A percentile compares a stretch with the other conserved stretches of the same genome.
phyloP scores from a whole-genome alignment of 192 early-diverging fungal genomes.

The Rhizophlyctis rosea region DNA sequence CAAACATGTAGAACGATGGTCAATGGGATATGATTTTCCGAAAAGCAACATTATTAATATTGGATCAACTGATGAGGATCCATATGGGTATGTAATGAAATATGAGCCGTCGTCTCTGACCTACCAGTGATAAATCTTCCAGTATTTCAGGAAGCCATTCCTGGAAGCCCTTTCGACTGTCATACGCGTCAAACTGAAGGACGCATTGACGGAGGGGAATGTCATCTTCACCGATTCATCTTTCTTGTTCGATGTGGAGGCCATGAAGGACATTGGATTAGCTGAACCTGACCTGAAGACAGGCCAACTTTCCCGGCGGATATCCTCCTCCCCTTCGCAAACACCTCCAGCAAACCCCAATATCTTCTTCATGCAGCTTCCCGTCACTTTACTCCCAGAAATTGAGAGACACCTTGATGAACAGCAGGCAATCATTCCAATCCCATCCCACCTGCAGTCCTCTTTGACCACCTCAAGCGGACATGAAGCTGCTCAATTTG shows the following conservation, averaged over 20 bases:
- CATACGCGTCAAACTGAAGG: neutral
- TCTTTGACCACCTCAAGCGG: neutral
- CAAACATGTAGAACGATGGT: neutral
- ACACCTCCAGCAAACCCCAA: too few relatives aligned
- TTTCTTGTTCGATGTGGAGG: neutral
- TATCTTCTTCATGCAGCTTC: neutral
- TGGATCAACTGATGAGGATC: neutral
- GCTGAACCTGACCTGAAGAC: neutral
- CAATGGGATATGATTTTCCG: neutral
- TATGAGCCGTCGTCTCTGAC: neutral
- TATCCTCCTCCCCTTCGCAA: too few relatives aligned
- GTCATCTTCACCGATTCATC: neutral
- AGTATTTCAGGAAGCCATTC: neutral
- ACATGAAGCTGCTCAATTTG: neutral
- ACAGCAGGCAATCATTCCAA: neutral
- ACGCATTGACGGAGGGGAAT: neutral
- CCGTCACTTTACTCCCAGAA: neutral
- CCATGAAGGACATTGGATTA: neutral
- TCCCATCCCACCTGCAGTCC: neutral
- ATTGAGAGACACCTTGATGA: neutral
- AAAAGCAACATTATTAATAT: neutral
- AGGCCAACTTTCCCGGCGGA: neutral
- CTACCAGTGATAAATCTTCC: neutral
- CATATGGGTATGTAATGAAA: neutral
- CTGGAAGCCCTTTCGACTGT: neutral